Conservation (phyloP, 2,329 filamentous ascomycete genomes). For the Cercospora janseana region DNA sequence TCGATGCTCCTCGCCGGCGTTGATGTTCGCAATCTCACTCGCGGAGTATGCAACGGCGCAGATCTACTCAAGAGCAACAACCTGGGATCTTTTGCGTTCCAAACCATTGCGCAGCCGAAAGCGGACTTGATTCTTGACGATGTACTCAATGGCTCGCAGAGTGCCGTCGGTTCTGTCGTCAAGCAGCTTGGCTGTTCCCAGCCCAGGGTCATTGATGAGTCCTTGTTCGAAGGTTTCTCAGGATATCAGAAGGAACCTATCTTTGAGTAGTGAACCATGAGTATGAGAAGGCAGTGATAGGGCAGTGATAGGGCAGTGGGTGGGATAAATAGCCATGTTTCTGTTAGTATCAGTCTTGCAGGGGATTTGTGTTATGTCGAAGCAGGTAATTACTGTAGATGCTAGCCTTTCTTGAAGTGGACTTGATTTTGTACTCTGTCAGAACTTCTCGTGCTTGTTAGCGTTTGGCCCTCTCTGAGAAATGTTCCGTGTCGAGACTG, state of each 20-base stretch:
- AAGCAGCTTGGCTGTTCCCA: slow-evolving; percentile 31
- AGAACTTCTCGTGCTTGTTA: no score
- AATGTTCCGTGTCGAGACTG: no score
- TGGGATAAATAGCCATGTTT: no score
- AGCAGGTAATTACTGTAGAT: no score
- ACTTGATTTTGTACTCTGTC: no score
- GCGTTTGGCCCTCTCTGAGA: no score
- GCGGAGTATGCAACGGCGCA: slow-evolving; percentile 44
- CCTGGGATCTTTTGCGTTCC: slow-evolving; percentile 39
- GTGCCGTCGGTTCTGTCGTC: slow-evolving; percentile 21
- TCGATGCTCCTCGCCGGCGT: slow-evolving; percentile 41
- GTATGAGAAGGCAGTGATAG: no score
- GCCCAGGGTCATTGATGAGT: slow-evolving; percentile 31
- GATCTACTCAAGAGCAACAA: slow-evolving; percentile 37
- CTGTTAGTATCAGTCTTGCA: no score
- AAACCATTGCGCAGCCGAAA: slow-evolving; percentile 38
- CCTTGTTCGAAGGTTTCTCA: slow-evolving; percentile 31
- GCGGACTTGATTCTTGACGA: slow-evolving; percentile 29
- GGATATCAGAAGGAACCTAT: slow-evolving; percentile 27
- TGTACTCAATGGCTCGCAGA: slow-evolving; percentile 16
- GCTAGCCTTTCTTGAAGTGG: no score
- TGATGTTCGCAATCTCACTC: slow-evolving; percentile 39
- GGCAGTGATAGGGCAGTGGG: no score
- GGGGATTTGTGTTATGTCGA: no score
- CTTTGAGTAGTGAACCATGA: no score